Base-by-base conservation (phyloP, 257 asterid species). In the Thymus mandschuricus region DNA sequence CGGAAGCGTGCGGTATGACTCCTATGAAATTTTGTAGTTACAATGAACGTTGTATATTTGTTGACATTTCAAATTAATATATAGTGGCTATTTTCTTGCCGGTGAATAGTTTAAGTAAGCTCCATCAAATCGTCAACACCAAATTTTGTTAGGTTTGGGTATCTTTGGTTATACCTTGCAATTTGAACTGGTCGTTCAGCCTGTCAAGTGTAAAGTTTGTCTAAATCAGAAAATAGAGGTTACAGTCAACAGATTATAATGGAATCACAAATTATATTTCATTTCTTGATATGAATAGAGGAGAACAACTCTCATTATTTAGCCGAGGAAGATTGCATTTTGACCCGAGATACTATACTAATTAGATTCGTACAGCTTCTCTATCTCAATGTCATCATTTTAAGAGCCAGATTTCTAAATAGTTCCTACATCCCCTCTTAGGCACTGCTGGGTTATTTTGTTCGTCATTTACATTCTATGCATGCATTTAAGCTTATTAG, bases 1-100 rank as follows among this genome's bases (percentile, higher is more conserved):
- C 70, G 86, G 76, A 90, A 90, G 92, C 95, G 98, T 54, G 78
- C 89, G 70, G 97, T 88, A 79, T 92, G 92, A 90, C 70, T 77
- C 59, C 60, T 44, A 72, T 64, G 60, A 71, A 66, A 57, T 82
- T 87, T 74, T 82, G 85, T 81, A 84, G 86, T 75, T 64, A 13
- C 50, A 30, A 67, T 55, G 80, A 74, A 80, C 63, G 49, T 62
- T 84, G 85, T 86, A 86, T 84, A 82, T 81, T 84, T 81, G 65
- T 58, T 73, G 68, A 72, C 71, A 46, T 64, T 72, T 69, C 80
- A 78, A 83, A 80, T 83, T 71, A 60, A 72, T 68, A 81, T 81
- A 77, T 77, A 82, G 88, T 68, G 84, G 70, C 89, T 84, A 84
- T 80, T 84, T 86, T 83, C 66, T 79, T 74, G 79, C 69, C 66